A percentile compares a stretch with the other conserved stretches of the same genome.
These are phyloP conservation scores for Coemansia sp. DNA, from an alignment of 192 early-diverging fungal species.

Conservation along the genomic window DNA sequence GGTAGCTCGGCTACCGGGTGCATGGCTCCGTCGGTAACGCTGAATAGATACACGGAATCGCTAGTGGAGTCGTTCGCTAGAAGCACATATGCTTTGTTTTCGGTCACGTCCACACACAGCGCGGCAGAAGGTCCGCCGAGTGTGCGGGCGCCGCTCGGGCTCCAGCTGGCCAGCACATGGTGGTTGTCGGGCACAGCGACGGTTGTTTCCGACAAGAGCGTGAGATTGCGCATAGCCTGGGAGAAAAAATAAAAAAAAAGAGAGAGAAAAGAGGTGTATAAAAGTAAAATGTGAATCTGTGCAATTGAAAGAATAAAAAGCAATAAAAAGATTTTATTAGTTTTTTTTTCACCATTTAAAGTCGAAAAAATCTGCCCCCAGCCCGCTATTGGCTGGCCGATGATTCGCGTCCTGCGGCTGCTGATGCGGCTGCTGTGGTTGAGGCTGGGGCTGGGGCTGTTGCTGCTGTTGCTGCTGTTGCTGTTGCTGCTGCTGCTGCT, in stretches of 20 bases:
- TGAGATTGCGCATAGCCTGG: constrained; percentile 30
- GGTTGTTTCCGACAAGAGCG: constrained; percentile 19
- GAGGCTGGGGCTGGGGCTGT: too few species aligned
- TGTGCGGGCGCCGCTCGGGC: too few species aligned
- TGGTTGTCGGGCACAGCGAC: constrained; percentile 16
- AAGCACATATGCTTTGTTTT: constrained; percentile 2
- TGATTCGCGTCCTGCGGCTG: too few species aligned
- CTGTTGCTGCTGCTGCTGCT: neutral
- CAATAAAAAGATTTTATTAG: neutral
- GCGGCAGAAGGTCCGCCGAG: constrained; percentile 8
- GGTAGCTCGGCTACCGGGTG: constrained; percentile 16
- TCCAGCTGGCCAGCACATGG: constrained; percentile 1
- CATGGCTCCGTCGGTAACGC: neutral
- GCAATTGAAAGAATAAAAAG: neutral
- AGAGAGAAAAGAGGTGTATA: constrained; percentile 3
- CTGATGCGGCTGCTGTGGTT: too few species aligned
- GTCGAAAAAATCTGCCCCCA: too few species aligned
- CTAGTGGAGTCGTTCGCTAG: constrained; percentile 18
- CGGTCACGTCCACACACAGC: constrained; percentile 20
- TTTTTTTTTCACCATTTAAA: too few species aligned
- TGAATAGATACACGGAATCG: constrained; percentile 1
- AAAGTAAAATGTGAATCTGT: too few species aligned
- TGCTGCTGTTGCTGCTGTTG: neutral
- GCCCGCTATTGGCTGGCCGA: too few species aligned
- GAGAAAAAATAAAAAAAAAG: neutral